Conservation (phyloP, 225 moss, liverwort and hornwort species). For the Marchantia paleacea region DNA sequence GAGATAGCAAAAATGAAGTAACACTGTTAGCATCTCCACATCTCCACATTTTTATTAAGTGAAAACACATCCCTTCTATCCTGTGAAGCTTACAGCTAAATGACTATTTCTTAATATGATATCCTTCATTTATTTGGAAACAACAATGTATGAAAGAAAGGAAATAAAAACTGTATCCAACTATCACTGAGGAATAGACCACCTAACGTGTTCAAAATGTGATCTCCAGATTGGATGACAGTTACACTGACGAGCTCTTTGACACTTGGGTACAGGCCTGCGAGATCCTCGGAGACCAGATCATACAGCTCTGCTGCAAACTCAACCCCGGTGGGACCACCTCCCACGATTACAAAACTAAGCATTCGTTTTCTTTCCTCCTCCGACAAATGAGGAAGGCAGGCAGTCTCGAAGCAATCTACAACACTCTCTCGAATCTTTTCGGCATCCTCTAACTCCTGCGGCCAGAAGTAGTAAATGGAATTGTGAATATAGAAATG, state of each 20-base stretch:
- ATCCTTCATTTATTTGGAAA: background rate
- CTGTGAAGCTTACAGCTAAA: background rate
- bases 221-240: constrained; percentile 86
- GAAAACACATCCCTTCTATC: background rate
- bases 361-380: constrained; percentile 80
- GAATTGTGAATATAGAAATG: too few species aligned
- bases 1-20: background rate
- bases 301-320: constrained; percentile 98
- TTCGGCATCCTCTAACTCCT: constrained; percentile 91
- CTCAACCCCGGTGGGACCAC: constrained; percentile 95
- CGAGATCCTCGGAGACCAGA: constrained; percentile 82
- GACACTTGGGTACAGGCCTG: constrained; percentile 59
- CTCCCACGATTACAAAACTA: constrained; percentile 86
- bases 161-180: background rate
- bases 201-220: constrained; percentile 82
- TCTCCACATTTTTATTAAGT: background rate
- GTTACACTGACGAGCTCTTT: constrained; percentile 53
- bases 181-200: background rate
- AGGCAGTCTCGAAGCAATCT: constrained; percentile 94
- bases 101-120: background rate
- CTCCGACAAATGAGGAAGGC: constrained; percentile 64
- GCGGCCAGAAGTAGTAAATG: background rate
- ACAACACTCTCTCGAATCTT: constrained; percentile 83
- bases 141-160: background rate
- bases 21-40: background rate